phyloP scores from a whole-genome alignment of 2,329 filamentous ascomycete genomes.

The Hypoxylon sp. region DNA sequence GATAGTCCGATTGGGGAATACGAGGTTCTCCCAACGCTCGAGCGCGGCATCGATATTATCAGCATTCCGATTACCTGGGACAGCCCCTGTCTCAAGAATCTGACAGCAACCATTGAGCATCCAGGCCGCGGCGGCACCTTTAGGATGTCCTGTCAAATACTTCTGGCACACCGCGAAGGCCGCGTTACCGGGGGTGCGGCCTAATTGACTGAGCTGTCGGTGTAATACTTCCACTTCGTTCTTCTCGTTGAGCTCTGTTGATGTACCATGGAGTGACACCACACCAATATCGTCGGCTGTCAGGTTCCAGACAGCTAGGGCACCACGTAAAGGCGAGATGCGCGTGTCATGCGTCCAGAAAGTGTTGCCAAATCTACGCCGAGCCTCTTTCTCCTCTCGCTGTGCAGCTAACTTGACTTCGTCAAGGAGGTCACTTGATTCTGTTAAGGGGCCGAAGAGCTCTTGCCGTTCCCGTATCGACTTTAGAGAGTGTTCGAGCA shows the following conservation, averaged over 20 bases:
- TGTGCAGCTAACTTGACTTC: constrained; percentile 42
- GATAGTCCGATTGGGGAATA: constrained; percentile 51
- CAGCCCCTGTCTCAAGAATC: constrained; percentile 52
- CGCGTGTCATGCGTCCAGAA: constrained; percentile 50
- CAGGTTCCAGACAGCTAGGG: constrained; percentile 57
- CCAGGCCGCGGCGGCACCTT: constrained; percentile 57
- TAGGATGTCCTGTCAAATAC: constrained; percentile 57
- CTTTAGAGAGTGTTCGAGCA: constrained; percentile 45
- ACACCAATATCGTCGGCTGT: constrained; percentile 58
- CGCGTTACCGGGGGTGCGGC: constrained; percentile 54
- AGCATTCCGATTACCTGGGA: constrained; percentile 57
- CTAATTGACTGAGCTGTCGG: constrained; percentile 55
- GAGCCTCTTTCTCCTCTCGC: constrained; percentile 43
- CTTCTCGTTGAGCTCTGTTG: constrained; percentile 57
- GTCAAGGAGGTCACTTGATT: constrained; percentile 13
- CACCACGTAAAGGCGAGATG: constrained; percentile 55
- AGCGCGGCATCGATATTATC: constrained; percentile 56
- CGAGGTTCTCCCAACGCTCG: constrained; percentile 52
- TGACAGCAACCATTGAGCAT: constrained; percentile 59
- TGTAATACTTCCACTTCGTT: constrained; percentile 58
- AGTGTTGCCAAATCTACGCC: constrained; percentile 50
- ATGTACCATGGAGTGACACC: constrained; percentile 59
- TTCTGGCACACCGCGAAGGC: constrained; percentile 57
- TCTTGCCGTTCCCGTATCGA: constrained; percentile 44
- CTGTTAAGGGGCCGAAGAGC: constrained; percentile 25